Conservation (phyloP, 345 rosid genomes). For the Salix viminalis region DNA sequence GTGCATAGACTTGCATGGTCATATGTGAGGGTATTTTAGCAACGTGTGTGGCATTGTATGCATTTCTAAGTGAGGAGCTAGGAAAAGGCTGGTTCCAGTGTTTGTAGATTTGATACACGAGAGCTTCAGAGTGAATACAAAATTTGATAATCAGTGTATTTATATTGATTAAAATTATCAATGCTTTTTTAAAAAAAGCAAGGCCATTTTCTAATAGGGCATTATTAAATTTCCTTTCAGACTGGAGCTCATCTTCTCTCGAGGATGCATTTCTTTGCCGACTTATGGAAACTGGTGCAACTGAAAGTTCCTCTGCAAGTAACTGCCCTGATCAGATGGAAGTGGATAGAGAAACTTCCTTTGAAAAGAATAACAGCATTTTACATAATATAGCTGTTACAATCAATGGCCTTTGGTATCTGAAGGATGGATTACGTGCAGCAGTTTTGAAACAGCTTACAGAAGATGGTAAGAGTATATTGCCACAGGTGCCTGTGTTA, state of each 20-base stretch:
- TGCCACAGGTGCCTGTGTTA: neutral
- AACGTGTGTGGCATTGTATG: neutral
- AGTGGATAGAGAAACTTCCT: conserved; percentile 34
- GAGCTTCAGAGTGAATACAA: neutral
- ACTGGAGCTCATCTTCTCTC: conserved; percentile 34
- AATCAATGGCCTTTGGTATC: conserved; percentile 50
- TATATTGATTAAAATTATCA: neutral
- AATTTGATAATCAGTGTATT: neutral
- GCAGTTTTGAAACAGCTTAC: conserved; percentile 45
- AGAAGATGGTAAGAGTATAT: conserved; percentile 43
- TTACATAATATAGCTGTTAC: conserved; percentile 49
- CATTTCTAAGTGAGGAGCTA: neutral
- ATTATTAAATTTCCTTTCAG: conserved; percentile 39
- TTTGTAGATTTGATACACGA: neutral
- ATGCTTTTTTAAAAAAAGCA: neutral
- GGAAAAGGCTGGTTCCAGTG: neutral
- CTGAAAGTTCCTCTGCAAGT: conserved; percentile 60
- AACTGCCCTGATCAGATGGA: conserved; percentile 42
- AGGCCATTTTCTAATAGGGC: conserved; percentile 21
- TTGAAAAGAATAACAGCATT: conserved; percentile 42
- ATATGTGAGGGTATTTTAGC: neutral
- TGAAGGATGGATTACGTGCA: conserved; percentile 57
- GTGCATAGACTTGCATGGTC: neutral
- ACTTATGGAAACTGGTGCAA: conserved; percentile 81
- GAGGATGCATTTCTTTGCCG: conserved; percentile 67